Percentiles rank a stretch among this genome's conserved stretches.
These are phyloP conservation scores for Fusarium buxicola DNA, from an alignment of 2,329 filamentous ascomycete species.

Conservation along the genomic window DNA sequence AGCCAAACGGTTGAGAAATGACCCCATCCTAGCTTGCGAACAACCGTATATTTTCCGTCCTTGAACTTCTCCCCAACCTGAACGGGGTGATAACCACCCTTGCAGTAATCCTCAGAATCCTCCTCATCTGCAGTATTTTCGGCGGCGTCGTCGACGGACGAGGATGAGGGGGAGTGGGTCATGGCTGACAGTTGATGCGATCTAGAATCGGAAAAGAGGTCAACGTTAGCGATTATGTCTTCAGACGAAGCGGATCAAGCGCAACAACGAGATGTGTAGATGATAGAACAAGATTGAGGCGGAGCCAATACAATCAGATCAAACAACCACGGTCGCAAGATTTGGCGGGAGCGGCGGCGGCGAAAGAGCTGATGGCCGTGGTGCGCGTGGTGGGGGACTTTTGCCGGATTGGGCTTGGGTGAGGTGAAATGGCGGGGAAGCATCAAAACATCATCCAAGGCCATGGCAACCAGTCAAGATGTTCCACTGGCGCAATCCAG, in stretches of 20 bases:
- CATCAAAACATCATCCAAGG: conserved; percentile 44
- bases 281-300: conserved; percentile 33
- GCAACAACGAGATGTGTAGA: conserved; percentile 17
- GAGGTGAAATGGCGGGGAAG: conserved; percentile 47
- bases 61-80: conserved; percentile 96
- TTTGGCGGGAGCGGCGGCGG: conserved; percentile 40
- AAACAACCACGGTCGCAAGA: conserved; percentile 42
- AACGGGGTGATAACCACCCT: conserved; percentile 97
- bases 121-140: conserved; percentile 98
- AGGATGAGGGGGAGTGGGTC: conserved; percentile 81
- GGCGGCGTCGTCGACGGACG: conserved; percentile 82
- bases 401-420: conserved; percentile 47
- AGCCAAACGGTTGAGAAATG: conserved; percentile 98
- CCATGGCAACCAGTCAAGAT: conserved; percentile 35
- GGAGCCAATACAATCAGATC: conserved; percentile 38
- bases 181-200: conserved; percentile 67
- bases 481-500: conserved; percentile 12
- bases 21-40: conserved; percentile 97
- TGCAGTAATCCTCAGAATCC: conserved; percentile 99
- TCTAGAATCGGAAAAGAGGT: conserved; percentile 51
- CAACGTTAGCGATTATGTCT: conserved; percentile 27
- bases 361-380: conserved; percentile 42
- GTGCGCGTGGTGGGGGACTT: conserved; percentile 45
- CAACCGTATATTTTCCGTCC: conserved; percentile 94
- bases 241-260: conserved; percentile 22